Base-by-base conservation (phyloP, 2,329 filamentous ascomycete species). In the Didymella glomerata region DNA sequence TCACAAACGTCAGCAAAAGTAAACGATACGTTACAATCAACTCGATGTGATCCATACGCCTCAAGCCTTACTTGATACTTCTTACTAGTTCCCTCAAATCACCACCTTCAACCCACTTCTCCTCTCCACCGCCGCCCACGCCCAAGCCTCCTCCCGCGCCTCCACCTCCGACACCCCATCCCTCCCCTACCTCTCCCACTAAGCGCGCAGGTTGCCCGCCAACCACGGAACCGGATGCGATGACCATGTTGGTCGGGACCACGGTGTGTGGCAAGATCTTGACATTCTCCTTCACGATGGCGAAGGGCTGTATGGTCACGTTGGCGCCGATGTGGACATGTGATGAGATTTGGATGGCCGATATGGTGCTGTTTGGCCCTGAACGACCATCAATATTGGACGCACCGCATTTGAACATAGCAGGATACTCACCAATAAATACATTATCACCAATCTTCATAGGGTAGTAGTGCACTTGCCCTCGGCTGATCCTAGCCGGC, bases 371-470 rank as follows among this genome's bases (percentile, higher is more conserved):
- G 32, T 77, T 74, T 1, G 80, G 77, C 1, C 81, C 77, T 79
- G 20, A 4, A 7, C 7, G 9, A 27, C 20, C 20, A 36, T 48
- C 8, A 44, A 36, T 14, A 7, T n/a, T 2, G 8, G 3, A 16
- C 7, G 8, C 20, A 10, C 30, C 25, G 3, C 47, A 40, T 36
- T 1, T 9, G 27, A 24, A 10, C 1, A 9, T 14, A 13, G 3
- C 2, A 10, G 3, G 14, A 8, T 83, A 82, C 70, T 86, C 84
- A 58, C 92, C 93, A 48, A 99, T 85, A 78, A 94, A 97, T 63
- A 97, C 93, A 79, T 98, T 94, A 76, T 97, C 93, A 45, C 93
- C 93, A 65, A 99, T 90, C 62, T 95, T 92, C 68, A 98, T 88
- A 9, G 93, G 93, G 77, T 94, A 94, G 79, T 93, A 92, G 41